Conservation (phyloP, 306 rosid genomes). For the Malus orientalis region DNA sequence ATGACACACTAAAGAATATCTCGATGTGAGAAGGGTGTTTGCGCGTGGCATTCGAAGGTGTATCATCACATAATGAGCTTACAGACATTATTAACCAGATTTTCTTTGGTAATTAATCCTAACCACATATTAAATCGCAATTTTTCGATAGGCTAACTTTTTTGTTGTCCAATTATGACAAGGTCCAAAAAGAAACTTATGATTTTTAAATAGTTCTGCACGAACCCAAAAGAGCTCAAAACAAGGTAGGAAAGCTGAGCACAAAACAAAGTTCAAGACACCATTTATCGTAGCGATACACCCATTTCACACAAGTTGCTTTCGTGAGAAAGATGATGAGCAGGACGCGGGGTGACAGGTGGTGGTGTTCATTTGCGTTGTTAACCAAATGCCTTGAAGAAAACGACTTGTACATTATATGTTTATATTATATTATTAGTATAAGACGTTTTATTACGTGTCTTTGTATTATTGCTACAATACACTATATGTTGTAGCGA, state of each 20-base stretch:
- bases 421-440: too few relatives aligned
- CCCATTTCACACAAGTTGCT: too few relatives aligned
- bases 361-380: neutral
- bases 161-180: neutral
- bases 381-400: neutral
- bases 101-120: neutral
- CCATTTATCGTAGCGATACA: too few relatives aligned
- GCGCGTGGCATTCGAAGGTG: neutral
- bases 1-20: too few relatives aligned
- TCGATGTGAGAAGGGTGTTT: neutral
- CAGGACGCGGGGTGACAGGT: neutral
- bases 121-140: neutral
- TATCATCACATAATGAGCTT: neutral
- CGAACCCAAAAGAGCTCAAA: neutral
- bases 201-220: neutral
- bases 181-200: neutral
- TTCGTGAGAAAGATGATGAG: neutral
- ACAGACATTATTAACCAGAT: neutral
- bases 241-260: neutral
- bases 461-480: too few relatives aligned
- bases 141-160: neutral
- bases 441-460: too few relatives aligned
- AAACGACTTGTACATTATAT: too few relatives aligned
- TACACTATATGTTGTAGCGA: too few relatives aligned
- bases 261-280: too few relatives aligned